A percentile compares a stretch with the other conserved stretches of the same genome.
phyloP scores from a whole-genome alignment of 23 red algal genomes.

The Gracilaria vermiculophylla region DNA sequence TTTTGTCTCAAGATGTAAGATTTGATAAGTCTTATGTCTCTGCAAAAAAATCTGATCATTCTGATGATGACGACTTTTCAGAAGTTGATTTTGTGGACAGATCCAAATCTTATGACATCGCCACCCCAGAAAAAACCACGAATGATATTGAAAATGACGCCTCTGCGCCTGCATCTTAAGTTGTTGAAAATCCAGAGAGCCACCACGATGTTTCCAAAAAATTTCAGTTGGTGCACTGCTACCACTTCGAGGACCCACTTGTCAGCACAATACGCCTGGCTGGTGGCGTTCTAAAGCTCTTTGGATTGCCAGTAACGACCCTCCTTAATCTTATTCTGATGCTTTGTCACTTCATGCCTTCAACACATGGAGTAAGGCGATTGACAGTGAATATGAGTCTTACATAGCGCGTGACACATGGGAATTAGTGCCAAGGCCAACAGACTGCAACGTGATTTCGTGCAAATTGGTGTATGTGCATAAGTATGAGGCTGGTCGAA shows the following conservation, averaged over 20 bases:
- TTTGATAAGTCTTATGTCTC: neutral
- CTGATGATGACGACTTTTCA: too few species aligned
- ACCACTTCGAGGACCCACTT: neutral
- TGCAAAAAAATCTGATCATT: too few species aligned
- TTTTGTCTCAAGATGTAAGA: conserved; percentile 20
- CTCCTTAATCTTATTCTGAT: conserved; percentile 6
- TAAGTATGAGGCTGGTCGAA: conserved; percentile 3
- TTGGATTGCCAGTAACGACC: conserved; percentile 3
- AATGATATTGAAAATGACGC: neutral
- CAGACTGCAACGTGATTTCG: conserved; percentile 18
- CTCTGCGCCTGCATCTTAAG: too few species aligned
- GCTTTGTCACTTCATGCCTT: conserved; percentile 14
- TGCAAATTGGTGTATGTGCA: conserved; percentile 26
- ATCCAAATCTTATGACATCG: too few species aligned
- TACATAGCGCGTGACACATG: conserved; percentile 26
- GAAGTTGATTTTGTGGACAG: too few species aligned
- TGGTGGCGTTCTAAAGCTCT: conserved; percentile 8
- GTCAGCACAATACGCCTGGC: neutral
- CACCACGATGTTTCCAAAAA: neutral
- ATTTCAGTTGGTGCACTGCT: too few species aligned
- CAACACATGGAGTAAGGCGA: conserved; percentile 8
- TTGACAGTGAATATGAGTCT: conserved; percentile 7
- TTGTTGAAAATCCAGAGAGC: neutral
- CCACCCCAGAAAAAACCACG: too few species aligned
- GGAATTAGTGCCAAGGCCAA: conserved; percentile 22